Conservation (phyloP, 1,139 yeast genomes). For the Candida sp. region DNA sequence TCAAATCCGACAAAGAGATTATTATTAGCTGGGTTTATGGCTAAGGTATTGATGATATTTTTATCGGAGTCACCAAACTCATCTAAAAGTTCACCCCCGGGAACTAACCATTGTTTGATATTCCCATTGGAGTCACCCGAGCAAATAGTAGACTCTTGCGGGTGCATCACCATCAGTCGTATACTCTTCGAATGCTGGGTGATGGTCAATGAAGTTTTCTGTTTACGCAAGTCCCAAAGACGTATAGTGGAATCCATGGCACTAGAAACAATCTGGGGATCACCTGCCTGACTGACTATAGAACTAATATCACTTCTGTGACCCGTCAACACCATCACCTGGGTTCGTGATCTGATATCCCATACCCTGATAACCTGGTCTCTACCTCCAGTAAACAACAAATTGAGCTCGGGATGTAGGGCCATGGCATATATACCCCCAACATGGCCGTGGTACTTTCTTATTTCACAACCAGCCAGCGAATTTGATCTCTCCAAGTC, state of each 20-base stretch:
- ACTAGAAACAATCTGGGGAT: conserved; percentile 83
- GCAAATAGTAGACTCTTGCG: conserved; percentile 65
- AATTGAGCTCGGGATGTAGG: conserved; percentile 82
- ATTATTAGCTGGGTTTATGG: conserved; percentile 60
- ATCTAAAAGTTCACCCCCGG: conserved; percentile 64
- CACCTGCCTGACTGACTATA: conserved; percentile 63
- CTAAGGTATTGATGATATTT: conserved; percentile 63
- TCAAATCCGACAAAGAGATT: conserved; percentile 82
- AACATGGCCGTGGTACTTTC: conserved; percentile 93
- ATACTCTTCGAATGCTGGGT: conserved; percentile 88
- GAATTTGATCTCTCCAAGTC: conserved; percentile 85
- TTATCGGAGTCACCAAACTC: conserved; percentile 28
- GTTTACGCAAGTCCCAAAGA: conserved; percentile 71
- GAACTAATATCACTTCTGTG: conserved; percentile 75
- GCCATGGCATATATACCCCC: conserved; percentile 85
- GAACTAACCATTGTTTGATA: conserved; percentile 80
- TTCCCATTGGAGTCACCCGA: conserved; percentile 81
- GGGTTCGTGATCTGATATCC: conserved; percentile 84
- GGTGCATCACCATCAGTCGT: conserved; percentile 69
- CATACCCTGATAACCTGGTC: conserved; percentile 87
- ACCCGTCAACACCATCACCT: conserved; percentile 77
- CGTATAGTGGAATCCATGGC: conserved; percentile 84
- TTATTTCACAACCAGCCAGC: conserved; percentile 46
- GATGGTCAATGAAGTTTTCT: conserved; percentile 45
- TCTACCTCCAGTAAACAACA: conserved; percentile 87